Evolutionary conservation across 768 basidiomycete genomes (phyloP).

Genomic region (Dacryopinax primogenitus): DNA sequence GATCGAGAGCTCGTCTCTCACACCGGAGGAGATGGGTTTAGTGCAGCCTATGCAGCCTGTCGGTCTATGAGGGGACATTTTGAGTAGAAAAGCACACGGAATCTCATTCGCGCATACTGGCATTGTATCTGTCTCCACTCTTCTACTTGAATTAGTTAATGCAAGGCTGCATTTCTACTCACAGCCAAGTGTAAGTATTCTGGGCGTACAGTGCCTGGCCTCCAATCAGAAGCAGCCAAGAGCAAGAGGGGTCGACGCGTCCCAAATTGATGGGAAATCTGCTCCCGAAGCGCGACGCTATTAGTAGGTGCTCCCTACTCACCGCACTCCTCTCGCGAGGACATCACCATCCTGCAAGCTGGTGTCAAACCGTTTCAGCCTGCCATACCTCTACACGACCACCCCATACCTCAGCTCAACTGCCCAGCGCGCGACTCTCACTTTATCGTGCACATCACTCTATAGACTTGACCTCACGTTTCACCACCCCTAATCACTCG

Average conservation of each 20-base stretch:
- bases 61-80: background rate
- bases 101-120: background rate
- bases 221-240: background rate
- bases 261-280: background rate
- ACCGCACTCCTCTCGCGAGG: slow-evolving; percentile 8
- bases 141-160: background rate
- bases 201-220: background rate
- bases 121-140: slow-evolving; percentile 9
- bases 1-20: slow-evolving; percentile 55
- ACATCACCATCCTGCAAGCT: background rate
- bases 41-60: slow-evolving; percentile 13
- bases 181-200: background rate
- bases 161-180: background rate
- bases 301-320: background rate
- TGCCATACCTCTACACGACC: background rate
- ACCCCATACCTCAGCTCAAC: background rate
- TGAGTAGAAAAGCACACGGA: background rate
- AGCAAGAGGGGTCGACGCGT: background rate
- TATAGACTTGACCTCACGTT: background rate
- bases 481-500: background rate
- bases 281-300: slow-evolving; percentile 5
- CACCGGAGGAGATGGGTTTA: slow-evolving; percentile 21
- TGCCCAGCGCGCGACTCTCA: background rate
- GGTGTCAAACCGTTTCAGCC: background rate
- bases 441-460: background rate